Percentiles rank a stretch among this genome's conserved stretches.
phyloP scores from a whole-genome alignment of 2,329 filamentous ascomycete species.

The Xylariales sp. region DNA sequence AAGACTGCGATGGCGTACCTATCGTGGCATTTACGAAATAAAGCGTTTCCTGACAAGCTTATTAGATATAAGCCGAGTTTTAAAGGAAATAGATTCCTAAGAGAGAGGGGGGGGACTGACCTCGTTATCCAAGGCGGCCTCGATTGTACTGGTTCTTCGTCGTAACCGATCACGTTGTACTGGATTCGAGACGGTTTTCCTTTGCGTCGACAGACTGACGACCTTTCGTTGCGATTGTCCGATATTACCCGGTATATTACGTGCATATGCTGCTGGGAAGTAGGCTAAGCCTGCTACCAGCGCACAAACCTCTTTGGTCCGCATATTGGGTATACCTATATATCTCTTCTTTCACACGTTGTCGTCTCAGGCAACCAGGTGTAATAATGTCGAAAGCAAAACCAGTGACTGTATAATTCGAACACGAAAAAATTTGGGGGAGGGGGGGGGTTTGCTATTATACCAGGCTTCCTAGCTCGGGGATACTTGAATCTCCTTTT shows the following conservation, averaged over 20 bases:
- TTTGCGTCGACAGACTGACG: conserved; percentile 59
- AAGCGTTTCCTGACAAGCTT: conserved; percentile 62
- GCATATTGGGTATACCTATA: conserved; percentile 40
- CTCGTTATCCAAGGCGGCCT: conserved; percentile 65
- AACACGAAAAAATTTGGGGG: conserved; percentile 14
- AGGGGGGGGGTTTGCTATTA: background rate
- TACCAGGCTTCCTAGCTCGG: background rate
- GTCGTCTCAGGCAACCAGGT: conserved; percentile 10
- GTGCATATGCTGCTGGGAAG: conserved; percentile 43
- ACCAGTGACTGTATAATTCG: conserved; percentile 1
- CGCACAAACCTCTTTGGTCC: conserved; percentile 43
- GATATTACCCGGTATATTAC: conserved; percentile 43
- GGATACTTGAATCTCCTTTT: conserved; percentile 14
- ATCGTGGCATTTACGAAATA: conserved; percentile 73
- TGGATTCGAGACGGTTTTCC: conserved; percentile 55
- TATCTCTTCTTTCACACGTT: background rate
- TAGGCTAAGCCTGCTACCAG: conserved; percentile 46
- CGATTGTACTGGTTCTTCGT: conserved; percentile 58
- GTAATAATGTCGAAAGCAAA: background rate
- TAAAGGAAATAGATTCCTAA: background rate
- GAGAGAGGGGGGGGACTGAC: conserved; percentile 52
- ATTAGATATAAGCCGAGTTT: background rate
- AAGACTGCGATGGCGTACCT: conserved; percentile 68
- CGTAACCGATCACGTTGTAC: conserved; percentile 58
- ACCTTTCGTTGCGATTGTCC: conserved; percentile 53